These are phyloP conservation scores for Pseudogymnoascus sp. DNA, from an alignment of 2,329 filamentous ascomycete species.

Conservation along the genomic window DNA sequence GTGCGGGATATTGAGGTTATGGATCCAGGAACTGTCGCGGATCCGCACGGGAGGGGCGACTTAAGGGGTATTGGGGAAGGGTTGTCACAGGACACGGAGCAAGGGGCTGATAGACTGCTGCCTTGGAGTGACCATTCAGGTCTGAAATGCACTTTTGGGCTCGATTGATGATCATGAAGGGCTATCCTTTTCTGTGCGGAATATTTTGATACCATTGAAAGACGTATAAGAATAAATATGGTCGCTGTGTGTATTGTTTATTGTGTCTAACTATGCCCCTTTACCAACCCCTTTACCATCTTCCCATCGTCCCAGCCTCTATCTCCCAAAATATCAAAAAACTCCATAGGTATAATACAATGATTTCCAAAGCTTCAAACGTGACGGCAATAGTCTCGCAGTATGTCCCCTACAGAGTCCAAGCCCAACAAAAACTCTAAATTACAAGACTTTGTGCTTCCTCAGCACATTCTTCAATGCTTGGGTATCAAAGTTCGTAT, in stretches of 20 bases:
- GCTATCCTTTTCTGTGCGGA: background rate
- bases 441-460: slow-evolving; percentile 44
- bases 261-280: background rate
- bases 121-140: slow-evolving; percentile 16
- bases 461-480: slow-evolving; percentile 46
- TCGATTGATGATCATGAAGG: background rate
- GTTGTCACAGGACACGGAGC: background rate
- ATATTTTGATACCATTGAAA: background rate
- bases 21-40: slow-evolving; percentile 14
- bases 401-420: background rate
- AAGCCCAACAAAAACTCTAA: background rate
- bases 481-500: slow-evolving; percentile 49
- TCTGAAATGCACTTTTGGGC: slow-evolving; percentile 10
- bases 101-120: background rate
- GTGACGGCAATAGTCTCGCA: background rate
- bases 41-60: background rate
- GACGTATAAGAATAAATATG: background rate
- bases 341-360: background rate
- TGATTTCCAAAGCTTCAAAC: background rate
- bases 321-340: background rate
- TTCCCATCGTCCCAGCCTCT: background rate
- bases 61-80: too few relatives aligned
- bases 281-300: background rate
- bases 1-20: slow-evolving; percentile 20
- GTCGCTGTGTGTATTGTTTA: background rate